phyloP scores from a whole-genome alignment of 768 basidiomycete species.

The Boletus pseudopeckii region DNA sequence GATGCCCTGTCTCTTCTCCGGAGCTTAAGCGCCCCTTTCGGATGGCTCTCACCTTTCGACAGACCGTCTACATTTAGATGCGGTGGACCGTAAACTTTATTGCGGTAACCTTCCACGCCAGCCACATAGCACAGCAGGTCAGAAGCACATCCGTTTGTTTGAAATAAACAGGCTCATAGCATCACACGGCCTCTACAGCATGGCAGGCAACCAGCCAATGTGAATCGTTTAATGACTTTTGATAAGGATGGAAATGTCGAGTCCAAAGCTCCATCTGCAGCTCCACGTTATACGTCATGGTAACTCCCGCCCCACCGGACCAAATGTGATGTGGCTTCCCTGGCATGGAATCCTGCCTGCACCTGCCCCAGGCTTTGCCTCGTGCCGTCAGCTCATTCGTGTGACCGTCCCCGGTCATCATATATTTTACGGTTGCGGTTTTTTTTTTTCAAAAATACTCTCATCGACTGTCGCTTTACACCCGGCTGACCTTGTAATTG shows the following conservation, averaged over 20 bases:
- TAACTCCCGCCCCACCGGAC: neutral
- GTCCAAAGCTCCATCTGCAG: neutral
- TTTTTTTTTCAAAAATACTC: neutral
- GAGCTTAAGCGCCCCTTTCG: conserved; percentile 34
- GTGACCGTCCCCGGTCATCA: neutral
- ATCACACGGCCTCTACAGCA: conserved; percentile 21
- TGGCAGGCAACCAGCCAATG: conserved; percentile 8
- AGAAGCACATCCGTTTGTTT: conserved; percentile 2
- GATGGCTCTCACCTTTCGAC: conserved; percentile 4
- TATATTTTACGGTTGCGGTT: neutral
- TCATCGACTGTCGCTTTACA: neutral
- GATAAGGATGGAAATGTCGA: neutral
- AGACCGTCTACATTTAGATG: conserved; percentile 2
- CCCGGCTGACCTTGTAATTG: neutral
- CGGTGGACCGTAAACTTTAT: conserved; percentile 9
- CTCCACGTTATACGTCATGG: neutral
- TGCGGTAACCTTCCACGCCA: conserved; percentile 3
- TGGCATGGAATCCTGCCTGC: conserved; percentile 1
- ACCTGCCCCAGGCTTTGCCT: neutral
- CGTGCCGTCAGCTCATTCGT: conserved; percentile 3
- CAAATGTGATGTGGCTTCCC: neutral
- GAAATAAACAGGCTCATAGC: conserved; percentile 16
- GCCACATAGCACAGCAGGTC: conserved; percentile 19
- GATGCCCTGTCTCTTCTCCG: conserved; percentile 19
- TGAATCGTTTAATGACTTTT: neutral